phyloP scores from a whole-genome alignment of 2,329 filamentous ascomycete species.

The Cordyceps farinosa region DNA sequence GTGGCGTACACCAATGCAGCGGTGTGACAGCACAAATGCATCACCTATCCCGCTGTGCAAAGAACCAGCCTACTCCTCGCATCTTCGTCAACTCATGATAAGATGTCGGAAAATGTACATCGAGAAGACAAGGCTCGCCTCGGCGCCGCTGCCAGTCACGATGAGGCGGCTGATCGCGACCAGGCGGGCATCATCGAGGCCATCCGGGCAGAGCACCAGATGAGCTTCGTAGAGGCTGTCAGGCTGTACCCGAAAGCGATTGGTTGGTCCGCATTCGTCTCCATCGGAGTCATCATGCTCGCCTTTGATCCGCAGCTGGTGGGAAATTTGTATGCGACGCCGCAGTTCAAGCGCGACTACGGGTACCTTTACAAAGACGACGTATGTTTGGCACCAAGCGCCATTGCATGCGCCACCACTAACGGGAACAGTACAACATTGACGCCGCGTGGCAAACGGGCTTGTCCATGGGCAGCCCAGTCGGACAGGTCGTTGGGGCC shows the following conservation, averaged over 20 bases:
- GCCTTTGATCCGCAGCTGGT: constrained; percentile 64
- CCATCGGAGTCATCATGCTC: constrained; percentile 57
- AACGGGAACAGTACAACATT: constrained; percentile 32
- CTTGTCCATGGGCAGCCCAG: constrained; percentile 50
- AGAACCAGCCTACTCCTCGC: no score
- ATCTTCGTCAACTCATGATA: background rate
- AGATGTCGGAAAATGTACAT: background rate
- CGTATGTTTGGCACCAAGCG: constrained; percentile 19
- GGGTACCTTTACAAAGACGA: constrained; percentile 47
- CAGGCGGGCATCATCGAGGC: background rate
- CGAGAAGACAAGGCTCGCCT: background rate
- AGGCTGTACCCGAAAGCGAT: constrained; percentile 44
- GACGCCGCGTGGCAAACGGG: constrained; percentile 45
- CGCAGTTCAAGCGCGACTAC: constrained; percentile 55
- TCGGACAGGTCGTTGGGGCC: constrained; percentile 55
- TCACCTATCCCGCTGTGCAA: background rate
- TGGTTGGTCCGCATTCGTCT: constrained; percentile 57
- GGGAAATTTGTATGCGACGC: constrained; percentile 58
- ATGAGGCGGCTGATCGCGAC: background rate
- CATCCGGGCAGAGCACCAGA: constrained; percentile 31
- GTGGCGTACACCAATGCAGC: no score
- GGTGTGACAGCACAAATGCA: background rate
- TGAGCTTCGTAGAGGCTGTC: constrained; percentile 39
- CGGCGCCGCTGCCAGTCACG: background rate
- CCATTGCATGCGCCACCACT: background rate